Percentiles rank a stretch among this genome's conserved stretches.
These are phyloP conservation scores for Wallacemonas sp. DNA, from an alignment of 208 protist genomes.

Conservation along the genomic window DNA sequence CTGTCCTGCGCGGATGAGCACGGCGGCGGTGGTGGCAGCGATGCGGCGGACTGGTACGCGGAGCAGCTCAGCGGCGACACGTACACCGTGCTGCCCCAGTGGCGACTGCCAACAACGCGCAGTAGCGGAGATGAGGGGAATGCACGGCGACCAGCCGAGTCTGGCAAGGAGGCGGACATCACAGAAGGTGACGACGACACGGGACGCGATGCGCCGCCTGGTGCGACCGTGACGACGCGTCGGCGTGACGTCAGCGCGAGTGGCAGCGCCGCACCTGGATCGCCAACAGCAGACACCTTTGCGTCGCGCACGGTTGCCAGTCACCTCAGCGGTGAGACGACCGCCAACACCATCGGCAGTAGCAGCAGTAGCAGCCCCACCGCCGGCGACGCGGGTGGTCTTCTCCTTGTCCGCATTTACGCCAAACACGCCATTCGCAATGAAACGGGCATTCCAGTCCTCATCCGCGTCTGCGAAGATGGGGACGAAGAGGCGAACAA, in stretches of 20 bases:
- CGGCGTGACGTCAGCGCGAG: no score
- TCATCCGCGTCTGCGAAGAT: constrained; percentile 25
- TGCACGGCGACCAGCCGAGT: no score
- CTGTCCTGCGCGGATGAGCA: constrained; percentile 38
- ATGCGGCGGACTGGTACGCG: background rate
- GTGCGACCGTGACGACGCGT: no score
- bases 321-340: no score
- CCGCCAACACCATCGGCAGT: no score
- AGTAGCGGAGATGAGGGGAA: background rate
- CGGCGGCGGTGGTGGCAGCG: background rate
- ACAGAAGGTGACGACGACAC: no score
- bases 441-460: constrained; percentile 26
- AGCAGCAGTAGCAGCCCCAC: background rate
- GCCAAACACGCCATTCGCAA: constrained; percentile 33
- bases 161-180: no score
- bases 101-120: background rate
- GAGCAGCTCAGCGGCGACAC: background rate
- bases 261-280: no score
- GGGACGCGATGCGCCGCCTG: no score
- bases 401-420: constrained; percentile 44
- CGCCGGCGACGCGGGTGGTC: constrained; percentile 22
- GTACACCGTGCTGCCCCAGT: constrained; percentile 9
- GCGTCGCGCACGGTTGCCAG: no score
- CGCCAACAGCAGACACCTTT: no score
- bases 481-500: constrained; percentile 1